Evolutionary conservation across 768 basidiomycete species (phyloP), one percentile per base, ranked within the genome.

Genomic region (Scleroderma citrinum): DNA sequence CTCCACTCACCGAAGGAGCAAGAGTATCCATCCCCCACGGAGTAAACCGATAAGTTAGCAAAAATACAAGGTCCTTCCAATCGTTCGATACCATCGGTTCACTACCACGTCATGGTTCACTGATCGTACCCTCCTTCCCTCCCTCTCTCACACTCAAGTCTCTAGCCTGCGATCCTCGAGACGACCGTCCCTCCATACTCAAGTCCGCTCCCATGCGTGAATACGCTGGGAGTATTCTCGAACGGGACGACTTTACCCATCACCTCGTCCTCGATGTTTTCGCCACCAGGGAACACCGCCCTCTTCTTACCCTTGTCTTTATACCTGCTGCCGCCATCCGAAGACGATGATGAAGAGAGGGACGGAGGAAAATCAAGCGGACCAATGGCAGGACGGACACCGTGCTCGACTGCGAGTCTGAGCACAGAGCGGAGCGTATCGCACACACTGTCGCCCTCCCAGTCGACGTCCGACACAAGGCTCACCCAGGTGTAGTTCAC

Each of bases 401-500:
- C 57, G 4, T 66, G 66, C 40, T 66, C 59, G 44, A 64, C 62
- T 3, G 71, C 71, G 60, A 76, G 60, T 21, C 58, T 61, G 41
- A 70, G 51, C 37, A 77, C 66, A 7, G 69, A 69, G 17, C 60
- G 69, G 2, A 80, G 59, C 30, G 75, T 70, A 45, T 80, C 76
- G 14, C 80, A 71, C 46, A 91, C 76, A 62, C 89, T 84, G 49
- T 81, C 76, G 23, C 90, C 90, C 58, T 91, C 86, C 75, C 82
- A 84, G 63, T 92, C 90, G 26, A 91, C 80, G 60, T 91, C 90
- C 52, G 86, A 85, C 31, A 81, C 80, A 34, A 82, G 70, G 60
- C 79, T 83, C n/a, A 92, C 79, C 88, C 89, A 92, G 17, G 83
- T 80, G 64, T 92, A 92, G 41, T 81, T 82, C 24, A 88, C 81